Base-by-base conservation (phyloP, 129 eudicot genomes). In the Arctium lappa region DNA sequence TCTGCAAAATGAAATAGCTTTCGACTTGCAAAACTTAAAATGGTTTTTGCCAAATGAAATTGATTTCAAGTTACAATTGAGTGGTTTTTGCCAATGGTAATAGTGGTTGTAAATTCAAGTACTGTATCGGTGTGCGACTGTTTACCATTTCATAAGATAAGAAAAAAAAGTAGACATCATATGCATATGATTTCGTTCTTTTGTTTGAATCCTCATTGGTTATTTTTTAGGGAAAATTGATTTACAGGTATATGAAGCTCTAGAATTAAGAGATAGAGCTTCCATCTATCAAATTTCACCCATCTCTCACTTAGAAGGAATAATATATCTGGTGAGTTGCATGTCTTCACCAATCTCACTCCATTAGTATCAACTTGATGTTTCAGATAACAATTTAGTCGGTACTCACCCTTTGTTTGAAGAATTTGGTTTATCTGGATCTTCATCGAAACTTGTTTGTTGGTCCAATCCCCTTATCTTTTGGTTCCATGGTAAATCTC, bases 251-350 rank as follows among this genome's bases (percentile, higher is more conserved):
- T 87, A 87, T 33, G 89, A 87, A 76, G 89, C 89, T 72, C 72
- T 87, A 74, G 89, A 87, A 62, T 63, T 87, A 60, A 75, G 89
- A 83, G 89, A 87, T 63, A 87, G 89, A 75, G 89, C 87, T 74
- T 87, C 89, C 0, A 87, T 80, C 31, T 87, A 87, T 74, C 89
- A 22, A 22, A 22, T 22, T 22, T 22, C 27, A 22, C 27, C 27
- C 27, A 22, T 22, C 27, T 22, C 27, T 22, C 27, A 22, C 27
- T 22, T 22, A 22, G 27, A 22, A 22, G 27, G 27, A 22, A 22
- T 22, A 22, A 22, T 22, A 22, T 22, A 22, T 22, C 27, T 22
- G 27, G 27, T 22, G 27, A 22, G 27, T 22, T 22, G 27, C 27
- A 22, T 22, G 27, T 22, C 27, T 22, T 22, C 27, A 22, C 27